phyloP scores from a whole-genome alignment of 108 stramenopile species.

The Aurantiochytrium sp. region DNA sequence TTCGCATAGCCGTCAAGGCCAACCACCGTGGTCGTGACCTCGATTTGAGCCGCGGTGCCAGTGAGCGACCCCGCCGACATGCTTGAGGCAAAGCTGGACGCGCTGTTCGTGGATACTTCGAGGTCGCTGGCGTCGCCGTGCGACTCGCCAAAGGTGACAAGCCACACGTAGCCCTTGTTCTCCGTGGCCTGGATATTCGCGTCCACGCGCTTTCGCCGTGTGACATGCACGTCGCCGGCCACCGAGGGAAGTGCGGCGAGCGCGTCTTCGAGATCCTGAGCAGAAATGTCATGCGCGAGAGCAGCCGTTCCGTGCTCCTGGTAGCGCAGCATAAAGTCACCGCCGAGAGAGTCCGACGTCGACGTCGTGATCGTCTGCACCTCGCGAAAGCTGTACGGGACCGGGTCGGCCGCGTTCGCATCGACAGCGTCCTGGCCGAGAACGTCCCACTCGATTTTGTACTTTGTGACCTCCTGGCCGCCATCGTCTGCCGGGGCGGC shows the following conservation, averaged over 20 bases:
- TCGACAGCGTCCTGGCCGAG: conserved; percentile 46
- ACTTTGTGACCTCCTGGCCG: conserved; percentile 63
- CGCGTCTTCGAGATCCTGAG: conserved; percentile 46
- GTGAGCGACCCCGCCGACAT: background rate
- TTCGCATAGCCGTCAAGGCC: background rate
- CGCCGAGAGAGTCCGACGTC: conserved; percentile 48
- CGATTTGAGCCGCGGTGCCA: background rate
- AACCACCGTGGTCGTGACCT: background rate
- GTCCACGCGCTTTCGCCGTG: background rate
- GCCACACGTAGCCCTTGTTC: conserved; percentile 39
- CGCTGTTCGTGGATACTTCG: background rate
- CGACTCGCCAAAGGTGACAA: conserved; percentile 36
- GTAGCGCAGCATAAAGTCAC: conserved; percentile 58
- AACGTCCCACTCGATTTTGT: conserved; percentile 74
- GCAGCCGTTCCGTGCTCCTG: conserved; percentile 51
- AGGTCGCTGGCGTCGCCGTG: background rate
- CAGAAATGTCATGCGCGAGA: conserved; percentile 46
- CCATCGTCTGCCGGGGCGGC: conserved; percentile 66
- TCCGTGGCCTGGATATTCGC: background rate
- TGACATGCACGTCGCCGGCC: conserved; percentile 4
- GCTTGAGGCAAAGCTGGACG: background rate
- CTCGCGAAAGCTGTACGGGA: conserved; percentile 46
- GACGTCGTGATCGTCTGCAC: conserved; percentile 49
- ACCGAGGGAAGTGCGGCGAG: conserved; percentile 59
- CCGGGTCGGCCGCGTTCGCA: conserved; percentile 20